phyloP scores from a whole-genome alignment of 2,329 filamentous ascomycete genomes.

The Colletotrichum chlorophyti region DNA sequence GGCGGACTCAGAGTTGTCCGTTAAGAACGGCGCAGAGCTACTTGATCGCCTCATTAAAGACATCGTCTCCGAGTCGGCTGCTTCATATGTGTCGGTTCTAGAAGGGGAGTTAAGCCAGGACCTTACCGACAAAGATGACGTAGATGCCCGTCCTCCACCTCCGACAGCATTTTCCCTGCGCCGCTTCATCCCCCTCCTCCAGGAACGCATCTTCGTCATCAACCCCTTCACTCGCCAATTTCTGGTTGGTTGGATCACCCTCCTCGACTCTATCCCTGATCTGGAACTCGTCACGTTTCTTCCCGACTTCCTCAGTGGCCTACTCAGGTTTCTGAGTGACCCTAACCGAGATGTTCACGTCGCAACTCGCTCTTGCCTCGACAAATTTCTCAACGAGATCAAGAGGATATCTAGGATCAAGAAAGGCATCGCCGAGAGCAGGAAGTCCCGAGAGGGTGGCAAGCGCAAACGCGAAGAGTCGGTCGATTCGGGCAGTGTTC shows the following conservation, averaged over 20 bases:
- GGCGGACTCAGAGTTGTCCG: conserved; percentile 93
- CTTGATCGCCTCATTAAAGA: conserved; percentile 95
- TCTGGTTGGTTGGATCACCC: conserved; percentile 92
- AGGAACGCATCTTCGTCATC: conserved; percentile 91
- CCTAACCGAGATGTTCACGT: conserved; percentile 94
- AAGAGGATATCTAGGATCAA: conserved; percentile 93
- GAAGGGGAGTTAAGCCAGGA: conserved; percentile 60
- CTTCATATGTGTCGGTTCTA: conserved; percentile 91
- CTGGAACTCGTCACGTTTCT: conserved; percentile 92
- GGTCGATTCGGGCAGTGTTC: conserved; percentile 69
- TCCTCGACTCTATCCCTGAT: conserved; percentile 96
- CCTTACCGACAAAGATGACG: conserved; percentile 49
- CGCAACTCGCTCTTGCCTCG: conserved; percentile 85
- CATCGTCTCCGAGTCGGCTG: conserved; percentile 92
- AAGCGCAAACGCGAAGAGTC: conserved; percentile 75
- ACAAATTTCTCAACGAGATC: conserved; percentile 91
- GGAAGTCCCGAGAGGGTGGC: conserved; percentile 71
- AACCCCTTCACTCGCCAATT: conserved; percentile 96
- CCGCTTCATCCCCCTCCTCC: conserved; percentile 89
- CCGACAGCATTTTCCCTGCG: conserved; percentile 92
- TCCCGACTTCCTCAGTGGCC: conserved; percentile 86
- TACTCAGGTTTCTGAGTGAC: conserved; percentile 92
- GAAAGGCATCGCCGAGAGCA: conserved; percentile 88
- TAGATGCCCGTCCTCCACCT: conserved; percentile 48
- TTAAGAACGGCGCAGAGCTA: conserved; percentile 97